Percentiles rank a stretch among this genome's conserved stretches.
phyloP scores from a whole-genome alignment of 2,329 filamentous ascomycete species.

The Monilinia polystroma region DNA sequence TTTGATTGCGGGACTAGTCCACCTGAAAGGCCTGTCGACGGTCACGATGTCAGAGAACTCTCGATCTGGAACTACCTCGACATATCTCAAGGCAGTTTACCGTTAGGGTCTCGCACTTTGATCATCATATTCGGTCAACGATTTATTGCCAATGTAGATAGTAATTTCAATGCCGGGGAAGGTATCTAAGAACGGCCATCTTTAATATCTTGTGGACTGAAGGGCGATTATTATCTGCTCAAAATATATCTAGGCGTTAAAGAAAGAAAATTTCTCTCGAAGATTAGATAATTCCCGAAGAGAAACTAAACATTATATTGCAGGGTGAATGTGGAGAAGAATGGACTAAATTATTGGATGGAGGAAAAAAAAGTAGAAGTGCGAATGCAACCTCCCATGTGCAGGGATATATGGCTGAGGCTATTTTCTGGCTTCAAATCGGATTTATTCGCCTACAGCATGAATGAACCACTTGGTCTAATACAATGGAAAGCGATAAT shows the following conservation, averaged over 20 bases:
- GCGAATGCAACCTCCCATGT: not conserved
- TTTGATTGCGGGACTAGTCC: not conserved
- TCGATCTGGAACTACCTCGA: not conserved
- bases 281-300: not conserved
- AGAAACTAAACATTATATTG: not conserved
- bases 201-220: not conserved
- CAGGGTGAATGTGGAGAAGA: not conserved
- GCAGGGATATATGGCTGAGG: not conserved
- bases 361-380: not conserved
- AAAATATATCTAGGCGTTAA: not conserved
- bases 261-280: not conserved
- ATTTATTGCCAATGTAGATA: not conserved
- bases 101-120: not conserved
- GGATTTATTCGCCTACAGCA: not conserved
- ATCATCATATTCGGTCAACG: not conserved
- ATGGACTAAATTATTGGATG: too few relatives aligned
- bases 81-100: not conserved
- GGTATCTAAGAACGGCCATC: not conserved
- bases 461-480: not conserved
- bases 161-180: conserved; percentile 1
- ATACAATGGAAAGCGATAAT: not conserved
- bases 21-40: not conserved
- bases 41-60: not conserved
- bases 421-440: not conserved
- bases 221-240: not conserved